Evolutionary conservation across 106 monocot species (phyloP), one percentile per base, ranked within the genome.

Genomic region (Agapanthus africanus): DNA sequence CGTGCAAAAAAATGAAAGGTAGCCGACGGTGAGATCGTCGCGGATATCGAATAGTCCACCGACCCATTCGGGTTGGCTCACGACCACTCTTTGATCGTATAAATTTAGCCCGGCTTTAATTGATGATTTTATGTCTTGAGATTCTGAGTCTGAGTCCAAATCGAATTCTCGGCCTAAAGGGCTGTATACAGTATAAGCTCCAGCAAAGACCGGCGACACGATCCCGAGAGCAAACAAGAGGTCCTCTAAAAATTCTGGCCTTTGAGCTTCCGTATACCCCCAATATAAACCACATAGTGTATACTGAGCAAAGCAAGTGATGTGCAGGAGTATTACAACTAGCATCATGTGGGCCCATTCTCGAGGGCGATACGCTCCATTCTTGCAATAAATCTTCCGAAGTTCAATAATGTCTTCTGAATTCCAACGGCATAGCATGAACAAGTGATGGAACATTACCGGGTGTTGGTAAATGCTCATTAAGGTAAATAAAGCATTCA

Each of bases 401-500:
- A 87, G 83, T 19, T 34, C 75, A 0, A 78, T 6, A 28, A 80
- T 63, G 74, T 87, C 87, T 21, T 80, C 69, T 0, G 59, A 34
- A 3, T 66, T 75, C 83, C 83, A 87, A 54, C 87, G 71, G 28
- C 47, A 72, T 1, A 87, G 66, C 51, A 87, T 83, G n/a, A 66
- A 75, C 35, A 83, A 64, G 69, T 87, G 75, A 59, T 87, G 37
- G 67, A 80, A 78, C 40, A 80, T 40, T 11, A 46, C 74, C 4
- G 87, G 87, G 49, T 87, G 83, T 28, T 87, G 80, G 63, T 80
- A 83, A 7, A 87, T 69, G 75, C 83, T 80, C 87, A 87, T 87
- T 16, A 87, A 72, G 19, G 87, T 87, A 41, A 87, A 83, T 21
- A 87, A 63, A 0, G 87, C 83, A 31, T 87, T 87, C 18, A 87